Base-by-base conservation (phyloP, 2,329 filamentous ascomycete genomes). In the Talaromyces verruculosus region DNA sequence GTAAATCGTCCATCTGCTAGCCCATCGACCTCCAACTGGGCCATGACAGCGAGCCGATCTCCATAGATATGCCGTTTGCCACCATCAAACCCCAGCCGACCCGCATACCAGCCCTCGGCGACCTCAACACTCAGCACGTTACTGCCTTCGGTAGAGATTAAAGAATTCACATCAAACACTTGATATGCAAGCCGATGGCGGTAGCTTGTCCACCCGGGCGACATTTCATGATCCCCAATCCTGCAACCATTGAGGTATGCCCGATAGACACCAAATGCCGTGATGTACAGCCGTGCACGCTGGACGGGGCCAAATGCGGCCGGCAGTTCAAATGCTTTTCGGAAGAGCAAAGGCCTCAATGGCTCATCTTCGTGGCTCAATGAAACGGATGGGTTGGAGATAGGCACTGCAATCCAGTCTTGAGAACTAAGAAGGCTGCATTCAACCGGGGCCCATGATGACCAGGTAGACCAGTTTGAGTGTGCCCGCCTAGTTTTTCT, bases 191-290 rank as follows among this genome's bases (percentile, higher is more conserved):
- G 78, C 0, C 84, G 78, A 57, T 82, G 73, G 0, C 79, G 73
- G 67, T 87, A 87, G 2, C 79, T 80, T 51, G 82, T 81, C 82
- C 84, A 87, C 0, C 84, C 84, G 0, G 84, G 84, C 3, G 84
- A 81, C 41, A 85, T 73, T 39, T 80, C 77, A 22, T 75, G 68
- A 64, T 78, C 72, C 0, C 82, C 81, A 1, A 84, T 78, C 1
- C 75, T 72, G 0, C 74, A 64, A 0, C 81, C 83, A 57, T 86
- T 85, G 64, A 86, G 79, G 22, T 78, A 75, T 0, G 79, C 80
- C 57, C 82, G 76, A 57, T 84, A 85, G 0, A 84, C 41, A 0
- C 83, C 83, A 0, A 80, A 72, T 0, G 78, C 76, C 0, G 82
- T 84, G 61, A 83, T 80, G 61, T 85, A 84, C 0, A 85, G 72